Evolutionary conservation across 2,329 filamentous ascomycete genomes (phyloP), one percentile per base, ranked within the genome.

Genomic region (Calonectria honghensis): DNA sequence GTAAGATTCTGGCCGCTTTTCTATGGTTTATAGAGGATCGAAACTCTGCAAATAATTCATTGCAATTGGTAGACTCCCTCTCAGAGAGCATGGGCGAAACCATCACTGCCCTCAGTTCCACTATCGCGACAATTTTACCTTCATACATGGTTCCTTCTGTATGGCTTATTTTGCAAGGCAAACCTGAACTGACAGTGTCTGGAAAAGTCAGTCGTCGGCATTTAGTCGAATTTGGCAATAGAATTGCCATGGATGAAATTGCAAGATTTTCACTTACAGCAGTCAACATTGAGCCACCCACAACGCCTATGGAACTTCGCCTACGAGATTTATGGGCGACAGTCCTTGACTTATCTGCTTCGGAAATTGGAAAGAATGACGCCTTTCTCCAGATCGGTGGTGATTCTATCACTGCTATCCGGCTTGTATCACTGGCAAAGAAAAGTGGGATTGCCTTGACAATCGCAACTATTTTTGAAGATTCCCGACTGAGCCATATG

Each of bases 331-430:
- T 77, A 2, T 77, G 76, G 77, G 66, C 63, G 1, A 39, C 31
- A 6, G 57, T 79, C 18, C 39, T 79, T 29, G 27, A 65, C 6
- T 5, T 77, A 6, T 16, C 64, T 2, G 59, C 70, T 11, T 41
- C 61, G 2, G 57, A 48, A 1, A 85, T 88, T n/a, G 82, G 84
- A 11, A 72, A 81, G 2, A 63, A 77, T 16, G 76, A 79, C 66
- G 73, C 74, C 50, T 82, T 82, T 68, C 79, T 82, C 48, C 68
- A 67, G 7, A 74, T 82, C 2, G 81, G 81, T 3, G 81, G 81
- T 4, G 78, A 82, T 51, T 82, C 81, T 2, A 73, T 81, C 18
- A 63, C 67, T 0, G 77, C 79, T 10, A 81, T 81, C 50, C 76
- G 71, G 27, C 64, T 79, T 3, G 79, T 80, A 27, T 54, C 61